Percentiles rank a stretch among this genome's conserved stretches.
Evolutionary conservation across 2,329 filamentous ascomycete genomes (phyloP).

Genomic region (Raffaelea arxii): DNA sequence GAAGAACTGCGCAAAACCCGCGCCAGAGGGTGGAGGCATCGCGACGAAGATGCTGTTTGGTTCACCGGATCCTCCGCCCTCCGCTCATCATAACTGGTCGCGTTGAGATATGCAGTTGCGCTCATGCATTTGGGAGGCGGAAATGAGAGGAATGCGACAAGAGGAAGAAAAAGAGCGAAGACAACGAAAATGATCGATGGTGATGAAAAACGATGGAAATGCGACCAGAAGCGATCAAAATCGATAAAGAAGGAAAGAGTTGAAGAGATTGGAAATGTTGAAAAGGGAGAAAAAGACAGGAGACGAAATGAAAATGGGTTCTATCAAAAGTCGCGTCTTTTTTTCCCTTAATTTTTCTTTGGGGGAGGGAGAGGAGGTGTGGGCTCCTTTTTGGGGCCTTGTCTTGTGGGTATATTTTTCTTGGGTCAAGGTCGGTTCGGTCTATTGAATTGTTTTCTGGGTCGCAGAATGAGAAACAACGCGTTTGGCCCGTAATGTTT

Average conservation of each 20-base stretch:
- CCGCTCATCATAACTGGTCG: conserved; percentile 46
- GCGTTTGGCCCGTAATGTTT: too few species aligned
- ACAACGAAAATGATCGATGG: conserved; percentile 8
- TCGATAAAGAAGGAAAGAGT: conserved; percentile 1
- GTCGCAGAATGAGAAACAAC: too few species aligned
- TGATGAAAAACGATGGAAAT: conserved; percentile 13
- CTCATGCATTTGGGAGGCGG: conserved; percentile 31
- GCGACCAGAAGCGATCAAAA: background rate
- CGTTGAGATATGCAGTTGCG: conserved; percentile 11
- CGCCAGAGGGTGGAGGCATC: conserved; percentile 69
- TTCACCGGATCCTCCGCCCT: conserved; percentile 42
- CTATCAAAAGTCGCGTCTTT: conserved; percentile 1
- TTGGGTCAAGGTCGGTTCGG: too few species aligned
- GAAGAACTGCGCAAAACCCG: conserved; percentile 81
- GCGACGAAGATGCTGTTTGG: conserved; percentile 36
- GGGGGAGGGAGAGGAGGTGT: too few species aligned
- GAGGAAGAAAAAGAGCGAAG: background rate
- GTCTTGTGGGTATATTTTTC: too few species aligned
- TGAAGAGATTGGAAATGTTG: background rate
- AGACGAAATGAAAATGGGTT: conserved; percentile 1
- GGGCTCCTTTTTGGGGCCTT: too few species aligned
- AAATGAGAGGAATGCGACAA: conserved; percentile 2
- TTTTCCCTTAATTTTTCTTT: too few species aligned
- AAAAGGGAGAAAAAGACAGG: background rate
- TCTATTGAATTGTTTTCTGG: too few species aligned